Percentiles rank a stretch among this genome's conserved stretches.
Conservation (phyloP, 2,329 filamentous ascomycete species). For the Aureobasidium sp. region DNA sequence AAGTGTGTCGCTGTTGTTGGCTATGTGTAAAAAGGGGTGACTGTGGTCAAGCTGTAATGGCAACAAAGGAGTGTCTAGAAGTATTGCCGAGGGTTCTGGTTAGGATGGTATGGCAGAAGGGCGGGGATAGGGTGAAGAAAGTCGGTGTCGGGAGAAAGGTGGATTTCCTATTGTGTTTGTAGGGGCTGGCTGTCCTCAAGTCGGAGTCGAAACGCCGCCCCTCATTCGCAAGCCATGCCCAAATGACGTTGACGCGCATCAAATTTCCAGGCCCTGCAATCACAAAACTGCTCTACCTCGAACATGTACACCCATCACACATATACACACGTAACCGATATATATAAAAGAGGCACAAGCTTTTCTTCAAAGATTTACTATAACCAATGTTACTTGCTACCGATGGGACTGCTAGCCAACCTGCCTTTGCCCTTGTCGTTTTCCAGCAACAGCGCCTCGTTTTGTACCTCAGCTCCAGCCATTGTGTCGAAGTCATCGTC, state of each 20-base stretch:
- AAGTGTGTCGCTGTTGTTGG: not conserved
- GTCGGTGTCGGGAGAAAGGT: not conserved
- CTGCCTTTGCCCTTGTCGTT: constrained; percentile 13
- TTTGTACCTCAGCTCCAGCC: constrained; percentile 2
- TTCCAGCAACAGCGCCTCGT: constrained; percentile 10
- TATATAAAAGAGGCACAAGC: not conserved
- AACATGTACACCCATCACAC: not conserved
- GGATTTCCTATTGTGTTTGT: constrained; percentile 2
- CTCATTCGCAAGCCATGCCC: not conserved
- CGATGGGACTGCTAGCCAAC: constrained; percentile 10
- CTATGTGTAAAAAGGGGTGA: not conserved
- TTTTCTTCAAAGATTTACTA: constrained; percentile 7
- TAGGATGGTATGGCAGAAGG: not conserved
- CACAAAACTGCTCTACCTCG: not conserved
- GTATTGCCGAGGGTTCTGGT: not conserved
- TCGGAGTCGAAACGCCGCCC: not conserved
- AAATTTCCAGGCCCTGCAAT: not conserved
- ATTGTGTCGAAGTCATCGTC: constrained; percentile 24
- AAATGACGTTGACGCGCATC: not conserved
- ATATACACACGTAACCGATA: not conserved
- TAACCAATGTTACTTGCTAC: constrained; percentile 11
- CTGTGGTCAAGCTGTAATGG: not conserved
- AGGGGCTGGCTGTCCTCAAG: constrained; percentile 1
- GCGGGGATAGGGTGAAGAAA: not conserved
- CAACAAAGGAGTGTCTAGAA: constrained; percentile 3